Conservation (phyloP, 225 moss, liverwort and hornwort species). For the Marchantia polymorpha region DNA sequence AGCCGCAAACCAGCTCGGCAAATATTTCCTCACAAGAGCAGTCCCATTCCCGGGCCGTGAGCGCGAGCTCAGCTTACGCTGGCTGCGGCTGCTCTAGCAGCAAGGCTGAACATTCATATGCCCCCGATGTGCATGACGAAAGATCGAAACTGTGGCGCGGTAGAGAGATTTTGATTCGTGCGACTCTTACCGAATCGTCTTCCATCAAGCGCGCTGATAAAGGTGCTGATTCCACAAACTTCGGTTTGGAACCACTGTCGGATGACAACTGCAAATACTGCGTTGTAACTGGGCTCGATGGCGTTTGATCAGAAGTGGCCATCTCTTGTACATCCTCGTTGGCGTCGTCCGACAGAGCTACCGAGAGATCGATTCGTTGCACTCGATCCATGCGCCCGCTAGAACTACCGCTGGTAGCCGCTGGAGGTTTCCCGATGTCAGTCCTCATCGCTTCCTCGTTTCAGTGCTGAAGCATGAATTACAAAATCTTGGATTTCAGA, state of each 20-base stretch:
- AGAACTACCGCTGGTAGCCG: not conserved
- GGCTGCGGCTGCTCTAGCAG: too few relatives aligned
- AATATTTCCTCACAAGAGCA: too few relatives aligned
- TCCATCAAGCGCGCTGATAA: not conserved
- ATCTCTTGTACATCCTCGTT: slow-evolving; percentile 16
- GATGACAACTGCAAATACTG: slow-evolving; percentile 11
- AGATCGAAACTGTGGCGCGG: too few relatives aligned
- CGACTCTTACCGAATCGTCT: not conserved
- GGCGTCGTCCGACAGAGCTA: not conserved
- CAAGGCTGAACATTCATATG: too few relatives aligned
- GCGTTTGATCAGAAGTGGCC: not conserved
- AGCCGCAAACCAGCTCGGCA: too few relatives aligned
- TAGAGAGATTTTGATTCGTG: not conserved
- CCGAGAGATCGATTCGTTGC: slow-evolving; percentile 12
- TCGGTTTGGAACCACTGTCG: not conserved
- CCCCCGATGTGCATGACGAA: too few relatives aligned
- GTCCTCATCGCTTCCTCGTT: not conserved
- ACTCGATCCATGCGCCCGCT: slow-evolving; percentile 13
- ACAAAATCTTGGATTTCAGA: not conserved
- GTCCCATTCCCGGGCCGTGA: too few relatives aligned
- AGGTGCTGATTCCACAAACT: not conserved
- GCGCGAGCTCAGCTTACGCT: too few relatives aligned
- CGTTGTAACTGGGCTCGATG: not conserved
- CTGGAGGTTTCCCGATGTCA: slow-evolving; percentile 3
- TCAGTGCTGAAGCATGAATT: not conserved